Base-by-base conservation (phyloP, 257 asterid genomes). In the Solanum pinnatisectum region DNA sequence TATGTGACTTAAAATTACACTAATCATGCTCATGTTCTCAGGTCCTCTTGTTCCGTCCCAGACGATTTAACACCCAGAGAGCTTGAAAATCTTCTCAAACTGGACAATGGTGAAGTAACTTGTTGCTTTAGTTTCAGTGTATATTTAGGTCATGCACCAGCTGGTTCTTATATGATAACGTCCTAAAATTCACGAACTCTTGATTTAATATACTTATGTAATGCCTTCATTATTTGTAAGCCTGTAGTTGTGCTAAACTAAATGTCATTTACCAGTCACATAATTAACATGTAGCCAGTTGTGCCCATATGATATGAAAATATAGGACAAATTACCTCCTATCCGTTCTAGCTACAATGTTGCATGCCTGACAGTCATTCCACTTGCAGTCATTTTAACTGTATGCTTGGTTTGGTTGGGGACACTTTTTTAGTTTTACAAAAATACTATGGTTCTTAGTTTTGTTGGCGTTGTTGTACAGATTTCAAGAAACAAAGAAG, bases 21-120 rank as follows among this genome's bases (percentile, higher is more conserved):
- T 90, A 4, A 77, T 83, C 37, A 52, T 67, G 30, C 39, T 90
- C 89, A 65, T 88, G 56, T 89, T 81, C 74, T 88, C 96, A 95
- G 99, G 93, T 89, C 90, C 91, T 95, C 96, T 12, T 96, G 99
- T 91, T 92, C 97, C 39, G 91, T 91, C 85, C 95, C 96, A 68
- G 98, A 95, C 83, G 98, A 96, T 79, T 88, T 95, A 88, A 91
- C 90, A 86, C 84, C 95, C 81, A 87, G 92, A 88, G 98, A 95
- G 91, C 93, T 96, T 49, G 98, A 96, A 86, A 92, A 71, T 93
- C 98, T 95, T 88, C 94, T 96, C 89, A 92, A 91, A 88, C 92
- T 94, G 98, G 94, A 93, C 91, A 91, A 91, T 36, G 98, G 99
- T 95, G 90, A 83, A 65, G 30, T 78, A 35, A 71, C 73, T 74